Conservation (phyloP, 495 filamentous ascomycete species). For the Annulohypoxylon maeteangense region DNA sequence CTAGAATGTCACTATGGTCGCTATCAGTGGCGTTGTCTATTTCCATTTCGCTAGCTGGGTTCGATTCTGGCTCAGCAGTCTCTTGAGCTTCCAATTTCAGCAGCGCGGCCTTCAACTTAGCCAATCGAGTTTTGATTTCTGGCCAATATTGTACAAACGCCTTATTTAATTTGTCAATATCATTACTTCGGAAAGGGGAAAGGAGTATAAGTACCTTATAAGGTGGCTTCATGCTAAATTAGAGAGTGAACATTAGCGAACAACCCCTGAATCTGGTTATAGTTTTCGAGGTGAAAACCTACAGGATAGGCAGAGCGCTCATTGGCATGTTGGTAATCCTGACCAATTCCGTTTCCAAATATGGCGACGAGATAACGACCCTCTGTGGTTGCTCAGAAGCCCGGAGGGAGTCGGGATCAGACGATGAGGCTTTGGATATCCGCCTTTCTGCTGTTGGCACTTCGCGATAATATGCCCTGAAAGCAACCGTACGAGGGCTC, state of each 20-base stretch:
- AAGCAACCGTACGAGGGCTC: not conserved
- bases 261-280: too few species aligned
- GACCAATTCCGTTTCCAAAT: not conserved
- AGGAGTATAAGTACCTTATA: not conserved
- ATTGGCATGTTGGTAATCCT: not conserved
- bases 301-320: not conserved
- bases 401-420: not conserved
- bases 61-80: not conserved
- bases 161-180: not conserved
- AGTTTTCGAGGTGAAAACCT: not conserved
- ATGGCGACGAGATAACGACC: not conserved
- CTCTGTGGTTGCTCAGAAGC: not conserved
- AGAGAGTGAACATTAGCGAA: not conserved
- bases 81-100: not conserved
- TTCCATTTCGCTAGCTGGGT: not conserved
- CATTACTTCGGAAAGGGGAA: not conserved
- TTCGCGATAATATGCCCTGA: constrained; percentile 9
- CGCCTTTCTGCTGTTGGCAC: not conserved
- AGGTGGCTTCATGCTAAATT: constrained; percentile 9
- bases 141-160: constrained; percentile 13
- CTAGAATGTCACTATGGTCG: not conserved
- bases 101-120: not conserved
- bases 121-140: not conserved
- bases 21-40: not conserved
- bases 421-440: not conserved